Evolutionary conservation across 1,284 basidiomycete species (phyloP), one percentile per base, ranked within the genome.

Genomic region (Peniophora sp.): DNA sequence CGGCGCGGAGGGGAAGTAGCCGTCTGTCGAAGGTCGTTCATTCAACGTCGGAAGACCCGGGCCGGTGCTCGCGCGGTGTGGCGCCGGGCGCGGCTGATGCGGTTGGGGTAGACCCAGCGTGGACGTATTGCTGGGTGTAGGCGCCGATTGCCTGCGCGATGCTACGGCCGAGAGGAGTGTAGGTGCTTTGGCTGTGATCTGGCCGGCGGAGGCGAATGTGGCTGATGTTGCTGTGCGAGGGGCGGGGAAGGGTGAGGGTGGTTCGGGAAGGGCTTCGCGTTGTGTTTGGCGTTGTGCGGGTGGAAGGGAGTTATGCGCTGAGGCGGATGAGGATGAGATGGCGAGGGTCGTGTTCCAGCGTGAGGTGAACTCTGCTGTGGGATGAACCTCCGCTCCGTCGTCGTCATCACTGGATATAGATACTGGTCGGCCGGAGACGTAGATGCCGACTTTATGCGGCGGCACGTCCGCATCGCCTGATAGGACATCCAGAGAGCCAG

Each of bases 271-370:
- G 2, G 73, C 79, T 48, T 71, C 81, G 6, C 69, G 72, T 43
- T 32, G 27, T 6, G 27, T 12, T 32, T 32, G 27, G 68, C 68
- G 10, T 24, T 35, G n/a, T n/a, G 47, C 42, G 34, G 17, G 48
- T 11, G 23, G 34, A 37, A 53, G 46, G 24, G 54, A 56, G 44
- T 62, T 63, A 46, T 62, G 62, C 27, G 54, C 55, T 24, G 58
- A 62, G n/a, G n/a, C n/a, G n/a, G n/a, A 32, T 47, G 63, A 64
- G 12, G 79, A 68, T 0, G 85, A 75, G 11, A 95, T 73, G 62
- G 94, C 90, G 24, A 96, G 79, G 1, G 87, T 71, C 55, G 89
- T 92, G 58, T 92, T 94, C 92, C 92, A 95, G 22, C 84, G 72
- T 0, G 89, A 92, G 0, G 82, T 79, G 65, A 94, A 95, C 0